Conservation (phyloP, 805 yeast species). For the Kluyveromyces siamensis region DNA sequence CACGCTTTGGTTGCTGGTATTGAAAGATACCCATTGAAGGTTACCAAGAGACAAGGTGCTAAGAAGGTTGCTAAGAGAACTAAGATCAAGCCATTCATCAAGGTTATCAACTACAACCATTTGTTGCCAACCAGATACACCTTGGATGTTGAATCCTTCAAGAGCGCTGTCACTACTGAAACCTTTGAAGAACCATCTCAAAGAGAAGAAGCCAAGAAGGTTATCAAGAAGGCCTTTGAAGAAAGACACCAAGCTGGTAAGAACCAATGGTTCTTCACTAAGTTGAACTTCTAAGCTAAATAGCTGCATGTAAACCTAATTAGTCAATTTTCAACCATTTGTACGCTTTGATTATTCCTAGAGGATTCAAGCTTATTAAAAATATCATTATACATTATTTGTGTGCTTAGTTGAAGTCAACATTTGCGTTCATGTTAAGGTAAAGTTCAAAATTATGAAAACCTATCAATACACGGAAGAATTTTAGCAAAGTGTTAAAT, state of each 20-base stretch:
- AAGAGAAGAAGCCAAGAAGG: slow-evolving; percentile 98
- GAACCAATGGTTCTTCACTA: slow-evolving; percentile 99
- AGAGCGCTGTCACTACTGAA: slow-evolving; percentile 84
- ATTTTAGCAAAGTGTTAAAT: not conserved
- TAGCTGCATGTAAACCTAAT: slow-evolving; percentile 5
- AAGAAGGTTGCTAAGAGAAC: slow-evolving; percentile 97
- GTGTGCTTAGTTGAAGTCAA: no score
- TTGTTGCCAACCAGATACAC: slow-evolving; percentile 99
- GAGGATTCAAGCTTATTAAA: no score
- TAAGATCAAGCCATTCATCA: slow-evolving; percentile 97
- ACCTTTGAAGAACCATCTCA: slow-evolving; percentile 96
- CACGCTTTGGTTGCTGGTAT: slow-evolving; percentile 99
- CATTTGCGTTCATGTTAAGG: no score
- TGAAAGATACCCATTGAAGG: slow-evolving; percentile 97
- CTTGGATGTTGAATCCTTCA: slow-evolving; percentile 92
- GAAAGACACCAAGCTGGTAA: slow-evolving; percentile 99
- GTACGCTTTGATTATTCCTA: not conserved
- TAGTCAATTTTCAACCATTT: slow-evolving; percentile 5
- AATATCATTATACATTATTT: no score
- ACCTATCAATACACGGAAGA: not conserved
- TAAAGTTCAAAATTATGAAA: no score
- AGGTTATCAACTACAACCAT: slow-evolving; percentile 99
- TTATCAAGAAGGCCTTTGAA: slow-evolving; percentile 97
- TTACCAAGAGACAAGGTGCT: slow-evolving; percentile 88
- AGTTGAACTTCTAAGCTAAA: slow-evolving; percentile 70